phyloP scores from a whole-genome alignment of 192 early-diverging fungal species.

The Cetraspora pellucida region DNA sequence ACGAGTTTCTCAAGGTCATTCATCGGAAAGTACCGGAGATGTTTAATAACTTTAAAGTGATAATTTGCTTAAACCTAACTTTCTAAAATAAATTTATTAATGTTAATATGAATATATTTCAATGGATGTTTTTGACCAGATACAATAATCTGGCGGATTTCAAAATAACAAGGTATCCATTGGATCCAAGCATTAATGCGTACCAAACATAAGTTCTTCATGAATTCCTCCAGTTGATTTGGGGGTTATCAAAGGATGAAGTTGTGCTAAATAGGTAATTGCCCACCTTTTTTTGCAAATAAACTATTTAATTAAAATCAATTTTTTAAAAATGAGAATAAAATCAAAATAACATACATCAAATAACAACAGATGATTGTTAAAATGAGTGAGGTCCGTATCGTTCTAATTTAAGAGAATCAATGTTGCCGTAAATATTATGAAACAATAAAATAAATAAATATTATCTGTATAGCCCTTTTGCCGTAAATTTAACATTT shows the following conservation, averaged over 20 bases:
- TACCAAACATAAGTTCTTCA: background rate
- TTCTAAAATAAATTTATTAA: too few species aligned
- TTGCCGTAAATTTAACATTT: background rate
- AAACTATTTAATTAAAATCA: background rate
- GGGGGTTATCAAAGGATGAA: conserved; percentile 78
- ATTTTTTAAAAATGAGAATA: background rate
- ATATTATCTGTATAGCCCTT: background rate
- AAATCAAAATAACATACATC: conserved; percentile 47
- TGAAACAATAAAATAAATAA: background rate
- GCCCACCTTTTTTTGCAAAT: conserved; percentile 67
- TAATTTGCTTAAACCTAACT: too few species aligned
- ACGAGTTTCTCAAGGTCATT: too few species aligned
- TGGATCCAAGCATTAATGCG: too few species aligned
- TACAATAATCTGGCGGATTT: too few species aligned
- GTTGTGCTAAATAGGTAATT: conserved; percentile 80
- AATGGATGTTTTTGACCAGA: too few species aligned
- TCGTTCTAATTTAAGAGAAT: conserved; percentile 23
- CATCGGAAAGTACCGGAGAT: too few species aligned
- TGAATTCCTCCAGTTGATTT: conserved; percentile 47
- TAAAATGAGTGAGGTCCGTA: conserved; percentile 51
- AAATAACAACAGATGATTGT: conserved; percentile 53
- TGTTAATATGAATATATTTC: too few species aligned
- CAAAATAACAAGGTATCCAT: too few species aligned
- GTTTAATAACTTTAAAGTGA: too few species aligned
- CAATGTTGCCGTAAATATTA: background rate